Evolutionary conservation across 148 eudicot species (phyloP), one percentile per base, ranked within the genome.

Genomic region (Heliosperma pusillum): DNA sequence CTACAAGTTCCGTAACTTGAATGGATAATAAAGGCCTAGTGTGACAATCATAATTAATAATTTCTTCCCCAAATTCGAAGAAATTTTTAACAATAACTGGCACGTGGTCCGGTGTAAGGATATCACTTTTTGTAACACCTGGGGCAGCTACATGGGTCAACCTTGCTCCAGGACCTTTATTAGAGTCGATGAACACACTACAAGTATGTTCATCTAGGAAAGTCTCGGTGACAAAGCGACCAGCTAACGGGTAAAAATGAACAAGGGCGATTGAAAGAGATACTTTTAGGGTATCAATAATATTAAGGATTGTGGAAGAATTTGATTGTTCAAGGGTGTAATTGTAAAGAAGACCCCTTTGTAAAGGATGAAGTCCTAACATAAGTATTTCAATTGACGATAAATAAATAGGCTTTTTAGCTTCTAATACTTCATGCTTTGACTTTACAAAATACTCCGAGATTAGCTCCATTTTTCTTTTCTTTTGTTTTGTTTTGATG

Each of bases 1-100:
- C 91, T 4, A 58, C 60, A 5, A 91, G 82, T 69, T 88, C 90
- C 1, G 93, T 91, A 5, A 89, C 86, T 72, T 89, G 93, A 1
- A 89, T 77, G 3, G 88, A 84, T 5, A 85, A 22, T 16, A 89
- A 45, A 0, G 97, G 85, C 7, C 66, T 75, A 25, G 61, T 76
- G 71, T 87, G 88, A 11, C 93, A 89, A 9, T 79, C 87, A 60
- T 81, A 78, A 76, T 85, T 84, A 0, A 90, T 78, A 3, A 52
- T 30, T 10, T 26, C 16, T 7, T 82, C 77, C 0, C 77, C 81
- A 2, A 73, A 69, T 3, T 78, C 73, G 42, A 87, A 88, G 42
- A 84, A 87, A 0, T 56, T 71, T 7, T 80, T 66, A 15, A 85
- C 76, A 5, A 20, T 24, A 0, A 72, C 71, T 0, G 88, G 89